These are phyloP conservation scores for Coniochaeta sp. DNA, from an alignment of 2,329 filamentous ascomycete genomes.

Conservation along the genomic window DNA sequence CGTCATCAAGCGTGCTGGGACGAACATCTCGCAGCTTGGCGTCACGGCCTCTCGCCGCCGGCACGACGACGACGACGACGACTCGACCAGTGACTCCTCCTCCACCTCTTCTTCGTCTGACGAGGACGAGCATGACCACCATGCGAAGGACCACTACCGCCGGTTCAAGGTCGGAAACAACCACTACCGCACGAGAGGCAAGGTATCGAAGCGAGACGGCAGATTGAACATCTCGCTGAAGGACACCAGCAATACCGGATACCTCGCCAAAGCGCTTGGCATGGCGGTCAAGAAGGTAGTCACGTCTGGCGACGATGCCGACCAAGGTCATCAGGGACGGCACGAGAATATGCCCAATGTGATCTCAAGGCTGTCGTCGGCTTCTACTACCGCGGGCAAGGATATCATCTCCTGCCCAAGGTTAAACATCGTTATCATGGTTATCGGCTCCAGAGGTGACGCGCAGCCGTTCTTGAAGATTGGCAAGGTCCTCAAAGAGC, in stretches of 20 bases:
- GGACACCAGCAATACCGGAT: slow-evolving; percentile 61
- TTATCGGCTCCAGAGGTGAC: slow-evolving; percentile 74
- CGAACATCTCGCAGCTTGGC: slow-evolving; percentile 19
- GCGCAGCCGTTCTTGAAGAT: slow-evolving; percentile 74
- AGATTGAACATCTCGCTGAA: slow-evolving; percentile 65
- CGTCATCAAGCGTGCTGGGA: slow-evolving; percentile 15
- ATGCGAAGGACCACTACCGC: slow-evolving; percentile 26
- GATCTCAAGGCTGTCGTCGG: slow-evolving; percentile 10
- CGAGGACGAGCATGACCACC: slow-evolving; percentile 14
- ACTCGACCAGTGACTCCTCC: slow-evolving; percentile 13
- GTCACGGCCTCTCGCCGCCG: slow-evolving; percentile 14
- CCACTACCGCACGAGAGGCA: slow-evolving; percentile 56
- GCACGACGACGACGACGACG: slow-evolving; percentile 6
- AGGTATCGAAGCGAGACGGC: slow-evolving; percentile 60
- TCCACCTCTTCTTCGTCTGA: slow-evolving; percentile 12
- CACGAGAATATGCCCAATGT: slow-evolving; percentile 4
- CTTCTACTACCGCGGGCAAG: slow-evolving; percentile 21
- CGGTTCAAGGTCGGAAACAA: slow-evolving; percentile 56
- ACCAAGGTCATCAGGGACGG: slow-evolving; percentile 12
- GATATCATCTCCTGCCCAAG: slow-evolving; percentile 30
- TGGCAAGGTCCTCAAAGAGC: slow-evolving; percentile 62
- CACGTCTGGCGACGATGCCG: slow-evolving; percentile 19
- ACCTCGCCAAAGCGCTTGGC: slow-evolving; percentile 66
- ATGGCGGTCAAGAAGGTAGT: slow-evolving; percentile 52
- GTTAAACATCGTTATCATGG: slow-evolving; percentile 76